Conservation (phyloP, 108 stramenopile genomes). For the Skeletonema marinoi region DNA sequence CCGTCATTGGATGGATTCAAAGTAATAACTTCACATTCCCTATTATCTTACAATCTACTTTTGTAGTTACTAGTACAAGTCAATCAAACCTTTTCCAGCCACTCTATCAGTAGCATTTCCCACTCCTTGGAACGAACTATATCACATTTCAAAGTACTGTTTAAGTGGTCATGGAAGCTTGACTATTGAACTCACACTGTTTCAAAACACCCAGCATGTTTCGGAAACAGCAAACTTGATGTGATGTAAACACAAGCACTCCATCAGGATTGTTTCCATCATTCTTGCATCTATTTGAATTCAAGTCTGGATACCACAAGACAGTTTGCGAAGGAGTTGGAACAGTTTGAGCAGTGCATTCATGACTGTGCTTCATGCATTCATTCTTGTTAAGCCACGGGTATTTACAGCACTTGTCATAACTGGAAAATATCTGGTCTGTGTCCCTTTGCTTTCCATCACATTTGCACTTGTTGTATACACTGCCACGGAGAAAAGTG, state of each 20-base stretch:
- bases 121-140: no score
- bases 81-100: background rate
- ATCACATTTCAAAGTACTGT: no score
- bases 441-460: background rate
- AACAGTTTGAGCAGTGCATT: background rate
- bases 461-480: background rate
- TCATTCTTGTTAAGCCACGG: background rate
- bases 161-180: background rate
- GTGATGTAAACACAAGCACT: background rate
- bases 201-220: background rate
- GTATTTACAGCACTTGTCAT: background rate
- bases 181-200: background rate
- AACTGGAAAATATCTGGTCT: background rate
- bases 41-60: background rate
- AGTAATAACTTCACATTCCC: no score
- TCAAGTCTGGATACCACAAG: constrained; percentile 14
- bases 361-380: background rate
- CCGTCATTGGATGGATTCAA: no score
- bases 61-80: background rate
- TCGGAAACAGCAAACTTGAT: background rate
- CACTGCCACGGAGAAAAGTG: background rate
- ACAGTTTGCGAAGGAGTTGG: background rate
- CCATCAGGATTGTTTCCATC: constrained; percentile 13
- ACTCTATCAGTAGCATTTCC: background rate
- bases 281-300: constrained; percentile 15